phyloP scores from a whole-genome alignment of 1,139 yeast species.

The Taphrina betulina region DNA sequence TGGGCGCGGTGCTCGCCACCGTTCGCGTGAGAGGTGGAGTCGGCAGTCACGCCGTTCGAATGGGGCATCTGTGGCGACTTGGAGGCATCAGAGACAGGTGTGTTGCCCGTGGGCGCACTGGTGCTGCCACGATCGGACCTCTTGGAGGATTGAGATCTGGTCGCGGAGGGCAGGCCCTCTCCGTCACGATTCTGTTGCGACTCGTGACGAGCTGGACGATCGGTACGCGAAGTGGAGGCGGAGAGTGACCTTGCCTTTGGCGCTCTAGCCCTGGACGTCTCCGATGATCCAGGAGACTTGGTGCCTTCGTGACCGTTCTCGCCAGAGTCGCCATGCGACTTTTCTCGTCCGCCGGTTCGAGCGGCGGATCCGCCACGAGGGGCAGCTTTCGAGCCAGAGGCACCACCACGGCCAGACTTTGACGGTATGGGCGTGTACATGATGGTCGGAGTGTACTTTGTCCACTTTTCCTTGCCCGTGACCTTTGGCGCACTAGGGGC shows the following conservation, averaged over 20 bases:
- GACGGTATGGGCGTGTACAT: slow-evolving; percentile 27
- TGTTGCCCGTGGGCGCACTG: slow-evolving; percentile 13
- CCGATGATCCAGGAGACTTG: slow-evolving; percentile 8
- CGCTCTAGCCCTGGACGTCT: slow-evolving; percentile 8
- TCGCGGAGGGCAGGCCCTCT: not conserved
- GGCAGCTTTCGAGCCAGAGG: not conserved
- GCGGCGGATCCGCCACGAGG: not conserved
- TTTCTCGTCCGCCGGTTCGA: slow-evolving; percentile 8
- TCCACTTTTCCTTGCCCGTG: slow-evolving; percentile 34
- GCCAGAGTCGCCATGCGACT: not conserved
- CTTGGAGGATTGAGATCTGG: slow-evolving; percentile 4
- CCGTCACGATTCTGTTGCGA: not conserved
- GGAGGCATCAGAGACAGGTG: slow-evolving; percentile 18
- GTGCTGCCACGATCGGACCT: slow-evolving; percentile 17
- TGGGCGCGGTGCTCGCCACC: slow-evolving; percentile 10
- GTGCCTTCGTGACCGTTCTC: not conserved
- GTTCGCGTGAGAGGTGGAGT: not conserved
- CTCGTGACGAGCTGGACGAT: slow-evolving; percentile 3
- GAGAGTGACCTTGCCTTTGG: slow-evolving; percentile 8
- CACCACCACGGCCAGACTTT: slow-evolving; percentile 18
- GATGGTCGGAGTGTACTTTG: slow-evolving; percentile 32
- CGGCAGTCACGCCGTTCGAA: not conserved
- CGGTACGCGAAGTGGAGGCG: not conserved
- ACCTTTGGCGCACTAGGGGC: slow-evolving; percentile 20
- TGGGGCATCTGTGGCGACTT: slow-evolving; percentile 9